Evolutionary conservation across 768 basidiomycete genomes (phyloP).

Genomic region (Pleurotus eryngii): DNA sequence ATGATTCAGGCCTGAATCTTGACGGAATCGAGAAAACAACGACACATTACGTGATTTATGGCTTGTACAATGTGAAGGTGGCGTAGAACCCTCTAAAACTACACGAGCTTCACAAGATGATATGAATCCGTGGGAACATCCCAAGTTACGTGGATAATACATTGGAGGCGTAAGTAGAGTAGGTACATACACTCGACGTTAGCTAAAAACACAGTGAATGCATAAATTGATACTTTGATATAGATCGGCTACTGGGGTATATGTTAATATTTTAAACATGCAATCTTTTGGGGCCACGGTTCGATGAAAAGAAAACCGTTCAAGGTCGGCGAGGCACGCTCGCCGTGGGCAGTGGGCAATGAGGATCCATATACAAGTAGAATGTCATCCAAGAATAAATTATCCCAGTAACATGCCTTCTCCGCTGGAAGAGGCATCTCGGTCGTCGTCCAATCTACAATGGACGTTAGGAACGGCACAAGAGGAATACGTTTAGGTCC

Average conservation of each 20-base stretch:
- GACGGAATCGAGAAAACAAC: neutral
- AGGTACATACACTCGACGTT: neutral
- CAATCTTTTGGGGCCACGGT: constrained; percentile 4
- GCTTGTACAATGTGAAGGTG: neutral
- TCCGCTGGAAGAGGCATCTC: constrained; percentile 58
- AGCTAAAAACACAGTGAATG: constrained; percentile 9
- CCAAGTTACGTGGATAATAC: neutral
- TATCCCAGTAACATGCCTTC: constrained; percentile 40
- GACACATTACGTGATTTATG: neutral
- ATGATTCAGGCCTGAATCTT: neutral
- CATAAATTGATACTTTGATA: constrained; percentile 5
- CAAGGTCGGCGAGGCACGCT: neutral
- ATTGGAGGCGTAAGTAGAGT: neutral
- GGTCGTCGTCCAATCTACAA: constrained; percentile 63
- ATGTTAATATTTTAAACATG: constrained; percentile 1
- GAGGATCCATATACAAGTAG: neutral
- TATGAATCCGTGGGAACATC: neutral
- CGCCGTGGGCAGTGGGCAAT: neutral
- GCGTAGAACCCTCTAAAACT: no score
- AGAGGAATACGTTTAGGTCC: neutral
- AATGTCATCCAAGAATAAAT: constrained; percentile 1
- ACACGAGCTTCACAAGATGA: no score
- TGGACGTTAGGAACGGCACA: constrained; percentile 11
- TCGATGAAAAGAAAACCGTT: constrained; percentile 5
- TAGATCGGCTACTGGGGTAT: constrained; percentile 4